Evolutionary conservation across 805 yeast species (phyloP), one percentile per base, ranked within the genome.

Genomic region (Ogataea sp.): DNA sequence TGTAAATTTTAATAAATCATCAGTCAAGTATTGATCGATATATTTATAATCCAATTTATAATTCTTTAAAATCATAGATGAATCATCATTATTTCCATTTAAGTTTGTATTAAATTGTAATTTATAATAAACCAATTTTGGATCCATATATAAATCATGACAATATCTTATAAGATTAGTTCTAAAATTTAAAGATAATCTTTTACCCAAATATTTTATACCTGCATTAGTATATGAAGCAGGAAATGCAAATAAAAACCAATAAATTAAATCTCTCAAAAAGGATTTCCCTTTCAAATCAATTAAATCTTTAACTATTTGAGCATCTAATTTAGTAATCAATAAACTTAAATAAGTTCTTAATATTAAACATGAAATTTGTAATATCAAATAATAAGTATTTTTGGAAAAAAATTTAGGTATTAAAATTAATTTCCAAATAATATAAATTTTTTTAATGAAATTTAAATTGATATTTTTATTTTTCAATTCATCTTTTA

Each of bases 141-240:
- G 70, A 56, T 85, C 95, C 64, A 89, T 65, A 58, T 89, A 89
- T 59, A 89, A 70, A 53, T 89, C 97, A 61, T 89, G 96, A 49
- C 89, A 75, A 58, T 89, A 89, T 49, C 96, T 74, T 28, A 82
- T 77, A 50, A 89, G 67, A 47, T 80, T 80, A 2, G 93, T 81
- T 67, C 97, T 76, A 66, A 89, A 89, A 51, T 84, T 85, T 39
- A 87, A 68, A 11, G 95, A 78, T 42, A 89, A 64, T 49, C 85
- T 72, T 52, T 80, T 75, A 39, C 88, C 84, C 49, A 89, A 63
- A 52, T 74, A 85, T 55, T 83, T 84, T 55, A 89, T 89, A 42
- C 90, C 88, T 36, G 95, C 83, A 59, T 89, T 89, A 25, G 96
- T 83, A 58, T 86, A 89, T 3, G 93, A 80, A 0, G 96, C 95